Percentiles rank a stretch among this genome's conserved stretches.
Conservation (phyloP, 768 basidiomycete genomes). For the Calvatia gigantea region DNA sequence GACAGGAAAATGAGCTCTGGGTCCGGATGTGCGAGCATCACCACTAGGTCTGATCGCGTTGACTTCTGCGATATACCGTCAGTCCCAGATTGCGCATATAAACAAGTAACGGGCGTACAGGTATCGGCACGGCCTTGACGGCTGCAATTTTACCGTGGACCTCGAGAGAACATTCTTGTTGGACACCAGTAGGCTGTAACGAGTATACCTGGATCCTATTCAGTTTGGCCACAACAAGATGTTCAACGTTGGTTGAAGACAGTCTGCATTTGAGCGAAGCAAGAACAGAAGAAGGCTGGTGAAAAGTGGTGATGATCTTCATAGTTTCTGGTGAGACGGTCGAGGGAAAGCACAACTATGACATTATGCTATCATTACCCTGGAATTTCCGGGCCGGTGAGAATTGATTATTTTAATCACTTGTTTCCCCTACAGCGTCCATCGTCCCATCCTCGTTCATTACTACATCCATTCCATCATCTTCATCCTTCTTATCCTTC, state of each 20-base stretch:
- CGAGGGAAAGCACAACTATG: background rate
- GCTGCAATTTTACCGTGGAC: constrained; percentile 67
- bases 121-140: constrained; percentile 50
- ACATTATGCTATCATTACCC: constrained; percentile 4
- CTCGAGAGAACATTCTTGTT: constrained; percentile 54
- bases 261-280: constrained; percentile 68
- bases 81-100: background rate
- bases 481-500: constrained; percentile 16
- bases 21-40: constrained; percentile 75
- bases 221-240: constrained; percentile 67
- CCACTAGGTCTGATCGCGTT: constrained; percentile 50
- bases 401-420: background rate
- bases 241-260: constrained; percentile 48
- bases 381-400: constrained; percentile 4
- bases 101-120: constrained; percentile 34
- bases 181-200: constrained; percentile 55
- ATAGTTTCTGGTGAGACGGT: constrained; percentile 22
- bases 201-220: constrained; percentile 69
- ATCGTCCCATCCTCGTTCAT: constrained; percentile 64
- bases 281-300: constrained; percentile 68
- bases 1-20: constrained; percentile 66
- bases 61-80: constrained; percentile 20
- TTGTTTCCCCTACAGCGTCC: constrained; percentile 32
- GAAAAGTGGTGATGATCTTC: constrained; percentile 73
- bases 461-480: constrained; percentile 33